Percentiles rank a stretch among this genome's conserved stretches.
Evolutionary conservation across 352 stramenopile genomes (phyloP).

Genomic region (Phytophthora foliorum): DNA sequence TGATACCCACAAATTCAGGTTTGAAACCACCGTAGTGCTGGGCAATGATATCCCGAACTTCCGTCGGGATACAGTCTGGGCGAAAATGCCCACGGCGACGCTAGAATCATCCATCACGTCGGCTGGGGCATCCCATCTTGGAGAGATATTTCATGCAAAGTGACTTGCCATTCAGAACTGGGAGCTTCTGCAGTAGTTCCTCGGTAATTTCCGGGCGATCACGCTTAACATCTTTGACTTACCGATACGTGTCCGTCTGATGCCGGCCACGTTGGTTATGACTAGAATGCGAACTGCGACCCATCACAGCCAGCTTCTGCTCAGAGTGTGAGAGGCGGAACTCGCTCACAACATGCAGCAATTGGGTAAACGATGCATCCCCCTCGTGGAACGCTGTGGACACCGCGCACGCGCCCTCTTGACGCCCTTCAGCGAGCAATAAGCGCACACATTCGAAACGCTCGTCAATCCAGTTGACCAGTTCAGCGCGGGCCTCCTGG

Average conservation of each 20-base stretch:
- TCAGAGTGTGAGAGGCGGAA: slow-evolving; percentile 1
- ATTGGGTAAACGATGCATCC: neutral
- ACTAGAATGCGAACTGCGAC: too few species aligned
- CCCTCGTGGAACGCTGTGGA: neutral
- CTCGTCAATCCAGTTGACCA: slow-evolving; percentile 14
- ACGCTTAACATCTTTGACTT: neutral
- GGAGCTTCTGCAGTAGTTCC: neutral
- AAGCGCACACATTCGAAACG: neutral
- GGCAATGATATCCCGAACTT: neutral
- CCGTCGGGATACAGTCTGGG: neutral
- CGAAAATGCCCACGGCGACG: neutral
- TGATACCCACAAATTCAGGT: slow-evolving; percentile 7
- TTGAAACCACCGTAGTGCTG: slow-evolving; percentile 14
- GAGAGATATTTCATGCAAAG: slow-evolving; percentile 22
- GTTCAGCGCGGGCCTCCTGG: neutral
- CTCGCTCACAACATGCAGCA: slow-evolving; percentile 4
- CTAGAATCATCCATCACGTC: neutral
- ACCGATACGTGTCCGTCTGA: too few species aligned
- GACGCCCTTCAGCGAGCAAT: neutral
- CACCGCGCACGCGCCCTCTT: neutral
- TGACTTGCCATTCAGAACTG: neutral
- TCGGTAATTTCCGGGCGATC: slow-evolving; percentile 6
- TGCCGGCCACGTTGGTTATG: too few species aligned
- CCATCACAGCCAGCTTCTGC: neutral
- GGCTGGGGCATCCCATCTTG: slow-evolving; percentile 2